These are phyloP conservation scores for Thinopyrum elongatum DNA, from an alignment of 176 grass and related monocot species.

Conservation along the genomic window DNA sequence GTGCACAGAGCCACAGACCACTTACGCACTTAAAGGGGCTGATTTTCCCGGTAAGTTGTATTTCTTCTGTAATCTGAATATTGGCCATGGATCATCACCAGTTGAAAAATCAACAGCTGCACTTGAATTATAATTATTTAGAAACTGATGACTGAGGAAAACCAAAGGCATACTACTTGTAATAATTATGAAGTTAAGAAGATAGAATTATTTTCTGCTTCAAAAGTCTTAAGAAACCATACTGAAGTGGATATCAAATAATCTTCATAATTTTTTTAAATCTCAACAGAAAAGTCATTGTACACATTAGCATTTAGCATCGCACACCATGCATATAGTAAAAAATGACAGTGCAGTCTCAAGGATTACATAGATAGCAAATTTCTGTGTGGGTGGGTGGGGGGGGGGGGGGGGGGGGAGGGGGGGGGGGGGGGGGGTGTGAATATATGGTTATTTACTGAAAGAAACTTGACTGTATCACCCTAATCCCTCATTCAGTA, in stretches of 20 bases:
- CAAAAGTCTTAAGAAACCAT: not conserved
- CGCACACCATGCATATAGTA: not conserved
- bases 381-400: not conserved
- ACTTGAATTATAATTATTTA: conserved; percentile 30
- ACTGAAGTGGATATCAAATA: not conserved
- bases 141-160: conserved; percentile 4
- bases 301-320: not conserved
- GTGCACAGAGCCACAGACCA: conserved; percentile 13
- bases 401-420: not conserved
- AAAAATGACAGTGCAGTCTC: not conserved
- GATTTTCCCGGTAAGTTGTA: conserved; percentile 92
- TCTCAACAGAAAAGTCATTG: not conserved
- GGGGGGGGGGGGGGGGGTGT: not conserved
- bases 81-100: conserved; percentile 68
- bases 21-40: conserved; percentile 82
- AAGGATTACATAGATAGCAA: not conserved
- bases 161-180: not conserved
- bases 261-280: not conserved
- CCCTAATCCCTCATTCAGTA: not conserved
- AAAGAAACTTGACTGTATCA: conserved; percentile 13
- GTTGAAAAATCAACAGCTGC: conserved; percentile 95
- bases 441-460: not conserved
- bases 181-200: conserved; percentile 3
- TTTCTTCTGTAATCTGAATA: conserved; percentile 80
- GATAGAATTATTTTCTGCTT: not conserved